Evolutionary conservation across 805 yeast species (phyloP).

Genomic region (Saccharomycopsis sp.): DNA sequence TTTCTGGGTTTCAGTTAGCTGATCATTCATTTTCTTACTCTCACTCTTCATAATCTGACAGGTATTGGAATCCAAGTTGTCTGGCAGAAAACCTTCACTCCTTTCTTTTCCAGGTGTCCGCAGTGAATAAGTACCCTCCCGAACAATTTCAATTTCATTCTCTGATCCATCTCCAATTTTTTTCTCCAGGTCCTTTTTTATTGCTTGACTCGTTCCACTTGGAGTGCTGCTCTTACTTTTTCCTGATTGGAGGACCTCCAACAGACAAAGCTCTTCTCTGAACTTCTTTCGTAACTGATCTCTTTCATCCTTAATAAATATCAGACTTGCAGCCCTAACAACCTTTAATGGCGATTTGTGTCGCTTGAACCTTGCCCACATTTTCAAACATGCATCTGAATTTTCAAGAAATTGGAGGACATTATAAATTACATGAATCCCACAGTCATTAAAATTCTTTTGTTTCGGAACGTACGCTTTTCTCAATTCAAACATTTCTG

Average conservation of each 20-base stretch:
- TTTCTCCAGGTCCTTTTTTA: not conserved
- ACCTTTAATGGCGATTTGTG: conserved; percentile 1
- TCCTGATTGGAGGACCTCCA: conserved; percentile 21
- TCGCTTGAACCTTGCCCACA: conserved; percentile 36
- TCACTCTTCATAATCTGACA: not conserved
- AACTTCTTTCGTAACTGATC: conserved; percentile 25
- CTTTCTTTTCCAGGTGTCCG: not conserved
- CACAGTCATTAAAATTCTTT: conserved; percentile 88
- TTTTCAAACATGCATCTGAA: conserved; percentile 39
- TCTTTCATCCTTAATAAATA: conserved; percentile 27
- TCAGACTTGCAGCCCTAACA: conserved; percentile 6
- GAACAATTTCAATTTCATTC: conserved; percentile 21
- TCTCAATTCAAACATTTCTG: conserved; percentile 40
- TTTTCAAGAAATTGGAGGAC: conserved; percentile 49
- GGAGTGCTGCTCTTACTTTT: not conserved
- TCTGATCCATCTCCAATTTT: conserved; percentile 16
- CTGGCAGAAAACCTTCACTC: not conserved
- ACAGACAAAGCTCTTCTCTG: conserved; percentile 21
- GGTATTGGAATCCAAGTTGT: not conserved
- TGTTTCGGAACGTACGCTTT: conserved; percentile 70
- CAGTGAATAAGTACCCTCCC: conserved; percentile 1
- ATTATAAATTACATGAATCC: conserved; percentile 81
- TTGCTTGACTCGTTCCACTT: not conserved
- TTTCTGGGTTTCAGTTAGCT: not conserved
- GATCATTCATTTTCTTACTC: not conserved